A percentile compares a stretch with the other conserved stretches of the same genome.
Conservation (phyloP, 2,329 filamentous ascomycete species). For the Rosellinia necatrix region DNA sequence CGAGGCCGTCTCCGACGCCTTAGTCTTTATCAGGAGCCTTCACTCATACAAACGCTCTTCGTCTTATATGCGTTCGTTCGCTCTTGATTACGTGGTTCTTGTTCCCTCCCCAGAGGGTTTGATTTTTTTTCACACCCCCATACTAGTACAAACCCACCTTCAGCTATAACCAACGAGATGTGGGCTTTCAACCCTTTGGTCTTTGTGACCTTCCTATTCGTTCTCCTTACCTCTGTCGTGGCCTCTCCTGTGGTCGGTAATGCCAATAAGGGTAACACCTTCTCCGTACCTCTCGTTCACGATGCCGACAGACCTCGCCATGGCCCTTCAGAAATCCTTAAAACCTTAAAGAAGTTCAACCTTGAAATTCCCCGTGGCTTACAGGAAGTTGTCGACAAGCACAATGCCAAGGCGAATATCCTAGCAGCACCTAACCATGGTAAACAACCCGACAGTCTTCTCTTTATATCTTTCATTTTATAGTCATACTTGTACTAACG, state of each 20-base stretch:
- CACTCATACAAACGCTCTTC: background rate
- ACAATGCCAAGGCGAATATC: conserved; percentile 31
- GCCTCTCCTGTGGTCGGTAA: conserved; percentile 20
- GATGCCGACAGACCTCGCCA: conserved; percentile 33
- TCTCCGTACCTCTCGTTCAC: conserved; percentile 36
- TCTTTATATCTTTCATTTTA: background rate
- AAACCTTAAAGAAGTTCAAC: conserved; percentile 42
- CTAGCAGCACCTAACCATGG: conserved; percentile 23
- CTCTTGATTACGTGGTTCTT: background rate
- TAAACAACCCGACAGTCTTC: background rate
- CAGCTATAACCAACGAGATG: too few relatives aligned
- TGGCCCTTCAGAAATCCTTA: conserved; percentile 39
- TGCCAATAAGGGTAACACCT: conserved; percentile 25
- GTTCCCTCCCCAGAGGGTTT: background rate
- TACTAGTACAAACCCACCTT: too few relatives aligned
- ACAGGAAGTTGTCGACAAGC: conserved; percentile 34
- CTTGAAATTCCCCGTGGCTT: conserved; percentile 38
- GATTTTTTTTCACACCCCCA: background rate
- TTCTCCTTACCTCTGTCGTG: conserved; percentile 24
- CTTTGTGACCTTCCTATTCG: conserved; percentile 30
- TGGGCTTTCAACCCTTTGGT: conserved; percentile 23
- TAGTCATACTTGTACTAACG: background rate
- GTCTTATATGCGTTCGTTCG: conserved; percentile 1
- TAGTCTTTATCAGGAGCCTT: background rate
- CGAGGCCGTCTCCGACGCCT: background rate